Conservation (phyloP, 768 basidiomycete species). For the Mycena epipterygia region DNA sequence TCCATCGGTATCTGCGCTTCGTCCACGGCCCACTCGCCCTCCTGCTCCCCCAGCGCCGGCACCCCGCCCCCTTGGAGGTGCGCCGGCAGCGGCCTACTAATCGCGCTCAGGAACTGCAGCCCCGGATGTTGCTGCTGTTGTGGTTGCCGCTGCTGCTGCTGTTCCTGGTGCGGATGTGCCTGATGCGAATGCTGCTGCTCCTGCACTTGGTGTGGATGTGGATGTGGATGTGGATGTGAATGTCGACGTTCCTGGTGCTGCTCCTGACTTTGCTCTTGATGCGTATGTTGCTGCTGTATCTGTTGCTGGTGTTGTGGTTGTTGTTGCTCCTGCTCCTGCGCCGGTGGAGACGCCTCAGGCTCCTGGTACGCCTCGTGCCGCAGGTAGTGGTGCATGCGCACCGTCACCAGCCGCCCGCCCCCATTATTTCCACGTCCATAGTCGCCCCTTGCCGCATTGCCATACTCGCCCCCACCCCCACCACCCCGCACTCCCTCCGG, state of each 20-base stretch:
- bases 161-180: not conserved
- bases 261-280: too few relatives aligned
- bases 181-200: not conserved
- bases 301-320: too few relatives aligned
- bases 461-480: too few relatives aligned
- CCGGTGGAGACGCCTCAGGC: slow-evolving; percentile 32
- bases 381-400: slow-evolving; percentile 59
- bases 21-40: slow-evolving; percentile 18
- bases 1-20: not conserved
- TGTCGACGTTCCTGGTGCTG: not conserved
- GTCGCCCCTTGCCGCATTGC: not conserved
- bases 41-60: slow-evolving; percentile 19
- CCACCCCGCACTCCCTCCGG: slow-evolving; percentile 46
- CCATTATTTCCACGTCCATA: too few relatives aligned
- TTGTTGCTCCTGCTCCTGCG: not conserved
- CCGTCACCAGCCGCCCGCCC: slow-evolving; percentile 48
- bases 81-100: slow-evolving; percentile 21
- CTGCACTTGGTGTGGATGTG: not conserved
- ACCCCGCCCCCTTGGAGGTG: not conserved
- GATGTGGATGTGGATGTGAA: not conserved
- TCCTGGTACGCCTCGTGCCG: slow-evolving; percentile 44
- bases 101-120: slow-evolving; percentile 21
- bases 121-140: too few relatives aligned
- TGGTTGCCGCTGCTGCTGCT: not conserved
- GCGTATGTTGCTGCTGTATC: too few relatives aligned